Evolutionary conservation across 1,284 basidiomycete species (phyloP), one percentile per base, ranked within the genome.

Genomic region (Porogramme epimiltina): DNA sequence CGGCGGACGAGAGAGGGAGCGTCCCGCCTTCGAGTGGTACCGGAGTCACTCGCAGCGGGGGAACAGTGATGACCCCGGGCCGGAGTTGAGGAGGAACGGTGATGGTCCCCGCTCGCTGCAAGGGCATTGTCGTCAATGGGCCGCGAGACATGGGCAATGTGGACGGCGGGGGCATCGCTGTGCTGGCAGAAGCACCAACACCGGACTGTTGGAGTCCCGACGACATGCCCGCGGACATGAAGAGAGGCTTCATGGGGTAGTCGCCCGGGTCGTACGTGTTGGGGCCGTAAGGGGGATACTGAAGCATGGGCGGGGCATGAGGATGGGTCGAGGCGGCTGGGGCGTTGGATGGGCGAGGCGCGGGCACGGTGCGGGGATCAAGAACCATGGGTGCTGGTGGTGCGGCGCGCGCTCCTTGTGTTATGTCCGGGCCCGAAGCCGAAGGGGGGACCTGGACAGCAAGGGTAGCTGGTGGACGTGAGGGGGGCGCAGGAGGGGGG

Each of bases 171-270:
- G 36, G 25, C 36, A 37, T 38, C 15, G 19, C 44, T n/a, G 20
- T 10, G 37, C 25, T 36, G 2, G 37, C 36, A 8, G 36, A 25
- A 8, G 15, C 3, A 20, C 38, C 26, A 13, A 28, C 19, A 19
- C 28, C 42, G 19, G 26, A 19, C 15, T 11, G 19, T 9, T 40
- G 36, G n/a, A 26, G 26, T 4, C 33, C 45, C n/a, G 23, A 36
- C 2, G 45, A 44, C 24, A 43, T 37, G 16, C 42, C 19, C 2
- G 51, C 51, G 20, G 51, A 52, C 25, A 52, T 23, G 46, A 36
- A 52, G 25, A 52, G 22, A 1, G 51, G 51, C 38, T 48, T 40
- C 51, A 52, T 52, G 24, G 51, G 51, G 38, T 40, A 52, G 46
- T 41, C 42, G 28, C 28, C 28, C 28, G 28, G 28, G 13, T 31